Evolutionary conservation across 352 stramenopile genomes (phyloP), one percentile per base, ranked within the genome.

Genomic region (Hyaloperonospora arabidopsidis): DNA sequence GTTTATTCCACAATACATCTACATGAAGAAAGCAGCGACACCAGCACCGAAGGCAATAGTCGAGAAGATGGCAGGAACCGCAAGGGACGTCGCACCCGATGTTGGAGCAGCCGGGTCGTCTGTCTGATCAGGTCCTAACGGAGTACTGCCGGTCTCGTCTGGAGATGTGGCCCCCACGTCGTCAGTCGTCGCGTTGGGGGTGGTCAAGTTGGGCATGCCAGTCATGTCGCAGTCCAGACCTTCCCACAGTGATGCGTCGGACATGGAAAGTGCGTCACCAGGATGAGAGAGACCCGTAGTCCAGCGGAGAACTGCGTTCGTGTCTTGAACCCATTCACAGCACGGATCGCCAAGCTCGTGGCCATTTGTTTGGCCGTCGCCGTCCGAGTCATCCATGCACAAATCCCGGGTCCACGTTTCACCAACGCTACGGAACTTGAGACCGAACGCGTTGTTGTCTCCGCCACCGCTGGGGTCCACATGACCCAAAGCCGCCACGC

Each of bases 321-420:
- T 64, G 39, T 61, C 39, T 39, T 62, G 40, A 17, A 65, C 54
- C 74, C 76, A 94, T 18, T 70, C 56, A 57, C 86, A 95, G 67
- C 79, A 82, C 45, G 82, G 82, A 55, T 95, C 86, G 4, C 86
- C 81, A 0, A 94, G 68, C 58, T 95, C 85, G 57, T 92, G 61
- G 25, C 85, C 85, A 61, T 95, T 93, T 18, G 80, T 92, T 17
- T 79, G 67, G 0, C 84, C 85, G 54, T 95, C 85, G 8, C 75
- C 72, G 47, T 95, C 85, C 46, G 68, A 86, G 59, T 95, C 85
- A 13, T 68, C 45, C 44, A 87, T n/a, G 51, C 81, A 91, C n/a
- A 90, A 67, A 17, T 57, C 55, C 8, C 47, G 56, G 13, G 71
- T 74, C 71, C 73, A 83, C 19, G 22, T 32, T 2, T 55, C 25